Evolutionary conservation across 2,329 filamentous ascomycete genomes (phyloP).

Genomic region (Sarocladiaceae sp.): DNA sequence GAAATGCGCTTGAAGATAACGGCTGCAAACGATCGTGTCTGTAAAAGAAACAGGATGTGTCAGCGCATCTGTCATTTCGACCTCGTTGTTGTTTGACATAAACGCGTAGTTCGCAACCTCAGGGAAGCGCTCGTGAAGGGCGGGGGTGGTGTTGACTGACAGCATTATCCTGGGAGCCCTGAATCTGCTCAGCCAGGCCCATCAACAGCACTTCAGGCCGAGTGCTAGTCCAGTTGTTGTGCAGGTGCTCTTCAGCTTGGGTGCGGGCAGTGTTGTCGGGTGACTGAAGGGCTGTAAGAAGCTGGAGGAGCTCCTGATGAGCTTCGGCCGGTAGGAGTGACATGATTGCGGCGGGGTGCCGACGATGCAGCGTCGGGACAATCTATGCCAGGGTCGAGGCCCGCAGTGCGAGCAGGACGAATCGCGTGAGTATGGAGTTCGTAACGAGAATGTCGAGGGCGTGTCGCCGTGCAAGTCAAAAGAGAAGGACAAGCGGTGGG

Average conservation of each 20-base stretch:
- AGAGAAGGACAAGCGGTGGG: conserved; percentile 2
- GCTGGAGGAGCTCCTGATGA: conserved; percentile 77
- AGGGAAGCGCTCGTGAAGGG: neutral
- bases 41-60: conserved; percentile 11
- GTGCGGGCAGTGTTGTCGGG: conserved; percentile 82
- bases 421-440: neutral
- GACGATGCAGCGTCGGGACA: conserved; percentile 9
- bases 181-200: conserved; percentile 90
- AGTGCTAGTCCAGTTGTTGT: conserved; percentile 80
- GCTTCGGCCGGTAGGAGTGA: conserved; percentile 82
- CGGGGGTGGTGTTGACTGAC: conserved; percentile 40
- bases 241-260: conserved; percentile 84
- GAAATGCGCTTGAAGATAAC: conserved; percentile 94
- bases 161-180: conserved; percentile 66
- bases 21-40: conserved; percentile 88
- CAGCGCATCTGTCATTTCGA: neutral
- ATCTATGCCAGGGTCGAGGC: conserved; percentile 6
- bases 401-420: neutral
- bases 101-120: neutral
- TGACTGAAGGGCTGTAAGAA: conserved; percentile 84
- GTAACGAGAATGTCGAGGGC: neutral
- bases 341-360: conserved; percentile 40
- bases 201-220: conserved; percentile 87
- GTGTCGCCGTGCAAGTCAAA: neutral
- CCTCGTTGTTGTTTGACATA: neutral